phyloP scores from a whole-genome alignment of 176 grass and related monocot species.

The Melocanna baccifera region DNA sequence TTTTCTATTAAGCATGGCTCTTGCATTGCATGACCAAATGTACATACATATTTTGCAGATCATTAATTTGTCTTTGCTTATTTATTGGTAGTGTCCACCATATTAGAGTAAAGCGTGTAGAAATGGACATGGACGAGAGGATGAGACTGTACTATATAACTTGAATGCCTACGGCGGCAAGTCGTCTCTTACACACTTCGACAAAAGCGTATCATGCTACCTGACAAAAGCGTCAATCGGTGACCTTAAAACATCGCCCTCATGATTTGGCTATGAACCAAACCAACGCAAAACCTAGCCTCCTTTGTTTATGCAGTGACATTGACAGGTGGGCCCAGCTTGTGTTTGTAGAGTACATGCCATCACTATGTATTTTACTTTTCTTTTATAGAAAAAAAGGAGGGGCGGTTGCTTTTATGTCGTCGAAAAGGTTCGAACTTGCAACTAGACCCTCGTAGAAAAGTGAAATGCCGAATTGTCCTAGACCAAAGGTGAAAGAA shows the following conservation, averaged over 20 bases:
- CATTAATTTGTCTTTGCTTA: not conserved
- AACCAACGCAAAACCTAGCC: not conserved
- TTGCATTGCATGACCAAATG: not conserved
- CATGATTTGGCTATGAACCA: not conserved
- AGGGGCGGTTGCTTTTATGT: not conserved
- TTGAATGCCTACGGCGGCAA: not conserved
- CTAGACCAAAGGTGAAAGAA: too few relatives aligned
- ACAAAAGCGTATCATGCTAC: not conserved
- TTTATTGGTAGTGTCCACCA: not conserved
- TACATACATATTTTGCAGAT: not conserved
- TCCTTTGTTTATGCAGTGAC: not conserved
- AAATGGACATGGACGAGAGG: not conserved
- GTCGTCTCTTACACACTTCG: slow-evolving; percentile 36
- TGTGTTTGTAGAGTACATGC: not conserved
- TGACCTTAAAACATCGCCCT: not conserved
- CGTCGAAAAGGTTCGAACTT: not conserved
- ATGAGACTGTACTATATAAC: not conserved
- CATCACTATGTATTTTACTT: not conserved
- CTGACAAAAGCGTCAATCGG: not conserved
- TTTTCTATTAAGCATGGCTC: not conserved
- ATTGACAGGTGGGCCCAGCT: not conserved
- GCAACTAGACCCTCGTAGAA: not conserved
- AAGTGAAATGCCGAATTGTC: not conserved
- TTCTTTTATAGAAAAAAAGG: not conserved
- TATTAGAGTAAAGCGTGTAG: slow-evolving; percentile 19